A percentile compares a stretch with the other conserved stretches of the same genome.
Conservation (phyloP, 2,329 filamentous ascomycete species). For the Sarocladium strictum region DNA sequence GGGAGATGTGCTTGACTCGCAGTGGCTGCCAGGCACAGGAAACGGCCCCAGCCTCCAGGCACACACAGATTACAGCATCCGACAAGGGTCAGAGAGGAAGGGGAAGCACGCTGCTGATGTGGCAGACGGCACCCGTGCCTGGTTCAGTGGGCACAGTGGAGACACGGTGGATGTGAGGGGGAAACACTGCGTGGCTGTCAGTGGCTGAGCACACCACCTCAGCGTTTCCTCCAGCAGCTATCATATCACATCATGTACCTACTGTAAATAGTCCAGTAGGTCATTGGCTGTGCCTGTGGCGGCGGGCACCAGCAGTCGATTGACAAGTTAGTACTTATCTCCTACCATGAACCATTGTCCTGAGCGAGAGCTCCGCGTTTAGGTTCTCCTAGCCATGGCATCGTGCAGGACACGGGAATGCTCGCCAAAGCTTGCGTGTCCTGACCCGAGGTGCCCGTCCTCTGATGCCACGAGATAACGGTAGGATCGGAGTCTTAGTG, state of each 20-base stretch:
- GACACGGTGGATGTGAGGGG: background rate
- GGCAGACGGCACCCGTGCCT: background rate
- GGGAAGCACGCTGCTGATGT: background rate
- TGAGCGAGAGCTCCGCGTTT: no score
- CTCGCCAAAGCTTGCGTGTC: no score
- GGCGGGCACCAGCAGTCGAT: constrained; percentile 2
- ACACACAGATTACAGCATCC: background rate
- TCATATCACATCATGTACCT: no score
- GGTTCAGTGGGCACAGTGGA: constrained; percentile 1
- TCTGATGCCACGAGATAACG: no score
- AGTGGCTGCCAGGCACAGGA: background rate
- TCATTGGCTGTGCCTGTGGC: constrained; percentile 4
- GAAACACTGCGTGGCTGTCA: background rate
- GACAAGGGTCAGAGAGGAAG: no score
- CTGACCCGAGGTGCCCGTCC: background rate
- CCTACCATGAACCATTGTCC: background rate
- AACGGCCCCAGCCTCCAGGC: background rate
- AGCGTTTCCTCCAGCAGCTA: no score
- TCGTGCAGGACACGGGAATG: background rate
- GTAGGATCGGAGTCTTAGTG: background rate
- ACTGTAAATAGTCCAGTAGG: no score
- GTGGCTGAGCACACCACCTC: background rate
- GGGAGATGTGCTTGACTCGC: background rate
- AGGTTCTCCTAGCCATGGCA: no score
- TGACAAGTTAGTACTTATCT: background rate